These are phyloP conservation scores for Inosperma sp. DNA, from an alignment of 768 basidiomycete genomes.

Conservation along the genomic window DNA sequence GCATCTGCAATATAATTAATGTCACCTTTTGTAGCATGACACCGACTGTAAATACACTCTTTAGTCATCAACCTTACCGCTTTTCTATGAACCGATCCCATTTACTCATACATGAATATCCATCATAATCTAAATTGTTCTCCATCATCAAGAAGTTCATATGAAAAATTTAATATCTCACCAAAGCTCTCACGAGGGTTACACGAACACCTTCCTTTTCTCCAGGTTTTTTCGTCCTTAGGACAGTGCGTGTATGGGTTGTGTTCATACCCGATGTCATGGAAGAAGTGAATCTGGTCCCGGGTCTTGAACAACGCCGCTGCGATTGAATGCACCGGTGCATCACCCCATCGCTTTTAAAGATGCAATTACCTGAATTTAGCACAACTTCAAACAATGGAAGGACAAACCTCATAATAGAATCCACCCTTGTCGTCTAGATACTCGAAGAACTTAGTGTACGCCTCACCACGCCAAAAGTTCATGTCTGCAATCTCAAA, in stretches of 20 bases:
- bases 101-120: constrained; percentile 52
- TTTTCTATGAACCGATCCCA: constrained; percentile 35
- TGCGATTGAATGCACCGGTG: constrained; percentile 66
- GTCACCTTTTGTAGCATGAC: too few species aligned
- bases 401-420: constrained; percentile 56
- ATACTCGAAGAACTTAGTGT: constrained; percentile 60
- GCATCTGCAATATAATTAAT: too few species aligned
- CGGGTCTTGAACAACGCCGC: constrained; percentile 54
- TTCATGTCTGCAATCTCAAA: constrained; percentile 70
- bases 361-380: constrained; percentile 19
- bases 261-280: constrained; percentile 75
- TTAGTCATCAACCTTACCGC: not conserved
- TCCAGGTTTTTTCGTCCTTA: constrained; percentile 40
- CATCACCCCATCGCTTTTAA: constrained; percentile 48
- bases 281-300: constrained; percentile 68
- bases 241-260: constrained; percentile 71
- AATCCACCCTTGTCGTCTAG: constrained; percentile 60
- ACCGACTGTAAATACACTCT: too few species aligned
- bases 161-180: not conserved
- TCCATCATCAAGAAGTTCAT: not conserved
- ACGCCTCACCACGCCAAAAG: constrained; percentile 63
- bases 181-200: constrained; percentile 54
- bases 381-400: not conserved
- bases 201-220: constrained; percentile 61
- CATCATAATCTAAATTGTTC: constrained; percentile 54